phyloP scores from a whole-genome alignment of 441 rosid genomes.

The Codiaeum variegatum region DNA sequence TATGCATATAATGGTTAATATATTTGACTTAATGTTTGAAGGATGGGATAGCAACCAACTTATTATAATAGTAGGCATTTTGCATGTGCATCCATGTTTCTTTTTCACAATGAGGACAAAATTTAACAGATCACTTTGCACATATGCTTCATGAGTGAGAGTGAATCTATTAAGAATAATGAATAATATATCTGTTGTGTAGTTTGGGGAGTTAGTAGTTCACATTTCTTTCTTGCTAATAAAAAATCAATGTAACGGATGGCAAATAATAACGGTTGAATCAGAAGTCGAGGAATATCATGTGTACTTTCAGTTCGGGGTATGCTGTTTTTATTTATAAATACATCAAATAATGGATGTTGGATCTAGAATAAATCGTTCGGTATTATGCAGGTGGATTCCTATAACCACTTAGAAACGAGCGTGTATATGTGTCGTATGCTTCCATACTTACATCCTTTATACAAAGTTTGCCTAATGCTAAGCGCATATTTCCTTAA shows the following conservation, averaged over 20 bases:
- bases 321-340: neutral
- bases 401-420: no score
- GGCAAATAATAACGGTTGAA: neutral
- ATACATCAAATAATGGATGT: no score
- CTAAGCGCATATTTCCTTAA: no score
- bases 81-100: constrained; percentile 27
- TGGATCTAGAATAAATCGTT: no score
- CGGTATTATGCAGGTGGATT: no score
- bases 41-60: neutral
- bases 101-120: constrained; percentile 23
- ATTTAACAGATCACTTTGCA: constrained; percentile 2
- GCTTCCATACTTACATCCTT: no score
- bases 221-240: neutral
- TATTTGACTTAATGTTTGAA: constrained; percentile 5
- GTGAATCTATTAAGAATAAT: neutral
- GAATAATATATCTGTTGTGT: neutral
- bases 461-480: no score
- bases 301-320: neutral
- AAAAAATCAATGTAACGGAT: no score
- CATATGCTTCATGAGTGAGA: neutral
- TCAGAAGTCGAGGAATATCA: neutral
- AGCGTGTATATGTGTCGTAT: no score
- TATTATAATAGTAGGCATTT: neutral
- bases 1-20: neutral
- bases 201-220: neutral